Base-by-base conservation (phyloP, 2,329 filamentous ascomycete genomes). In the Aureobasidium sp. region DNA sequence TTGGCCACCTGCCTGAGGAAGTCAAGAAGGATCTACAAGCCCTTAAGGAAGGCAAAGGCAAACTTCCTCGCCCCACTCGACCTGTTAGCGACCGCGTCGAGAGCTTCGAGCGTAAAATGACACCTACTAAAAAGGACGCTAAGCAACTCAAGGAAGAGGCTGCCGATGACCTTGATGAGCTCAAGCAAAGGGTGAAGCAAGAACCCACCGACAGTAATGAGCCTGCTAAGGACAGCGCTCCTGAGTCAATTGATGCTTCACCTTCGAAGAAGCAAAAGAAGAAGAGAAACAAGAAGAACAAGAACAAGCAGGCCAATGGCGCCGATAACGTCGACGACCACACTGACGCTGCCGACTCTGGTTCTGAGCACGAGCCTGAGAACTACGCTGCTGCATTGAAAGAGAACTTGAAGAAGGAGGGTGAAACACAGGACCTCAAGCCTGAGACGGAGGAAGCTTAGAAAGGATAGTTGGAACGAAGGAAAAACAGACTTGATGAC, bases 221-320 rank as follows among this genome's bases (percentile, higher is more conserved):
- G 15, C 45, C 52, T 16, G 60, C 27, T 11, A 61, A 61, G 53
- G 60, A 62, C 61, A 65, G 48, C 30, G 36, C 57, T 29, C 42
- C 39, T 37, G 61, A 59, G 8, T 52, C 55, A 10, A 13, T 50
- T 11, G 27, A 52, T 25, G 45, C 29, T 13, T 47, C 57, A 16
- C 61, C 63, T 10, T 47, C 42, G 39, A 65, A 63, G 47, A 65
- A 63, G 29, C 63, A 64, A 59, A 61, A 64, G 52, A 64, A 63
- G 59, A 50, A 48, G 21, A 64, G 62, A 48, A 66, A 62, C 57
- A 61, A 63, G 45, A 65, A 64, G 52, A 65, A 65, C 29, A 63
- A 66, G 62, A 75, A 78, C 53, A 57, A 59, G 57, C 57, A 59
- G 15, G 50, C 9, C 8, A 36, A 34, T 41, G 44, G 47, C 41